Base-by-base conservation (phyloP, 2,329 filamentous ascomycete genomes). In the Cytospora schulzeri region DNA sequence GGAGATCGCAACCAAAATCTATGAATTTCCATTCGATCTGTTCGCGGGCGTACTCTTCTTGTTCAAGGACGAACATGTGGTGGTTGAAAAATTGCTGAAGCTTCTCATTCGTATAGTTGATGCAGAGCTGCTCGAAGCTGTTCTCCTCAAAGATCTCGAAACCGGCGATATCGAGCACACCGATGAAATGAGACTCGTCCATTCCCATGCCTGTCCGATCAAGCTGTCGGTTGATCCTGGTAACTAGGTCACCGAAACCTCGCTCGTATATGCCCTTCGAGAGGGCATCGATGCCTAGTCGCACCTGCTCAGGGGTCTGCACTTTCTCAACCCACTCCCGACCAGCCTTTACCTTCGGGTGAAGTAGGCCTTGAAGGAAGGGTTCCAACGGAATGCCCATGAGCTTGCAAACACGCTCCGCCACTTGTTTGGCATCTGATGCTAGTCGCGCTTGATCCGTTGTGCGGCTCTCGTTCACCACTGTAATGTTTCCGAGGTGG, bases 1-100 rank as follows among this genome's bases (percentile, higher is more conserved):
- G 96, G 29, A 99, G 82, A 73, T 99, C 95, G 67, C 93, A 93
- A 22, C 95, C 95, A 74, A 99, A 99, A 76, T 99, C 95, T 73
- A 99, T 99, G 75, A 99, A 99, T 73, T 98, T 93, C 95, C 95
- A 99, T 78, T 99, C 95, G 70, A 99, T 99, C 76, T 97, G 92
- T 75, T 99, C 95, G 56, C 94, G 84, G 11, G 95, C 93, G 76
- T 99, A 99, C 76, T 99, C 95, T 76, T 99, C 95, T 73, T 99
- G 95, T 75, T 99, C 95, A 9, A 99, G 83, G 12, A 99, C 95
- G 73, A 99, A 99, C 95, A 99, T 99, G 80, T 99, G 96, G 75
- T 99, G 95, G 73, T 99, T 99, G 85, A 99, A 99, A 77, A 99
- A 99, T 71, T 99, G 95, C 73, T 99, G 95, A 8, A 99, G 86